Percentiles rank a stretch among this genome's conserved stretches.
Conservation (phyloP, 1,139 yeast species). For the Scheffersomyces lignicola region DNA sequence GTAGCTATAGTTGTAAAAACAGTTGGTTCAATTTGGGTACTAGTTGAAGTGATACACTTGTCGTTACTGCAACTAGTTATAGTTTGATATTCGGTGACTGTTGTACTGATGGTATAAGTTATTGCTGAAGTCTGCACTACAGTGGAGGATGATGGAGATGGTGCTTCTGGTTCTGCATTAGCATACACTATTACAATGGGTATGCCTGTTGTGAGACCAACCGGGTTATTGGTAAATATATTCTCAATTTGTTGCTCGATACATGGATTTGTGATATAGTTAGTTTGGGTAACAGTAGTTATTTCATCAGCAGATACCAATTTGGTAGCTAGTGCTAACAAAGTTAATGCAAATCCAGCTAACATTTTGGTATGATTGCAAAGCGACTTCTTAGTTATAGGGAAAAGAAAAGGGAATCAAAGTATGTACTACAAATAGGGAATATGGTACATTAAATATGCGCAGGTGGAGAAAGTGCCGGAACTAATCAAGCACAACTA, state of each 20-base stretch:
- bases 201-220: conserved; percentile 27
- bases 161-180: conserved; percentile 6
- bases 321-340: conserved; percentile 2
- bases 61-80: conserved; percentile 14
- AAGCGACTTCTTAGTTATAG: not conserved
- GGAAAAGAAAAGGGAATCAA: conserved; percentile 1
- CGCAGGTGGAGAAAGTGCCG: not conserved
- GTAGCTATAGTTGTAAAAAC: conserved; percentile 15
- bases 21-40: conserved; percentile 13
- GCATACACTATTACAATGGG: conserved; percentile 34
- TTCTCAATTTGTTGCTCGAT: conserved; percentile 21
- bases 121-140: conserved; percentile 10
- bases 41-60: conserved; percentile 12
- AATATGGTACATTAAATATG: not conserved
- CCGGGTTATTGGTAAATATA: conserved; percentile 25
- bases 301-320: conserved; percentile 14
- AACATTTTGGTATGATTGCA: conserved; percentile 1
- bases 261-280: conserved; percentile 31
- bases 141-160: conserved; percentile 5
- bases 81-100: conserved; percentile 12
- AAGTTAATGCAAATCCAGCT: not conserved
- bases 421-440: not conserved
- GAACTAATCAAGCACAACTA: no score
- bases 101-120: conserved; percentile 18
- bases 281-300: conserved; percentile 31